Percentiles rank a stretch among this genome's conserved stretches.
Conservation (phyloP, 192 early-diverging fungal species). For the Allomyces macrogynus region DNA sequence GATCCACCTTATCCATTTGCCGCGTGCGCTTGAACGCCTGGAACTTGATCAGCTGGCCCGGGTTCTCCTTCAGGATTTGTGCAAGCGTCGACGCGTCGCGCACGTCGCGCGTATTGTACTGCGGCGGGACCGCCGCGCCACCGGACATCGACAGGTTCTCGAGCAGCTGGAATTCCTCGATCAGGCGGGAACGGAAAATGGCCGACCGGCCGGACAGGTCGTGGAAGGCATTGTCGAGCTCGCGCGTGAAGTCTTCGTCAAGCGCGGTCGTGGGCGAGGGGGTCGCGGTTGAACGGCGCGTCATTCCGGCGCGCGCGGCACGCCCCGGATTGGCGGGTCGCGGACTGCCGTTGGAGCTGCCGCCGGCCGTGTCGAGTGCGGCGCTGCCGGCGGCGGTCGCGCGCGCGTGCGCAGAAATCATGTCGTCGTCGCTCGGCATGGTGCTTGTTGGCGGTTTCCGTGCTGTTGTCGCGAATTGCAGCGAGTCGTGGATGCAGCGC, state of each 20-base stretch:
- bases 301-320: no score
- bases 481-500: no score
- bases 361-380: no score
- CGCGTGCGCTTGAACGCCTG: constrained; percentile 20
- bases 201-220: constrained; percentile 11
- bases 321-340: no score
- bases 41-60: constrained; percentile 21
- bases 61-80: constrained; percentile 16
- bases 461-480: no score
- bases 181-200: constrained; percentile 14
- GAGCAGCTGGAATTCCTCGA: constrained; percentile 23
- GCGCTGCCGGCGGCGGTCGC: no score
- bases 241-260: background rate
- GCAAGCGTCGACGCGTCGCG: constrained; percentile 5
- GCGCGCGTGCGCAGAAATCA: no score
- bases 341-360: no score
- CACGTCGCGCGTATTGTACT: constrained; percentile 13
- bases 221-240: constrained; percentile 8
- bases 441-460: no score
- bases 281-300: no score
- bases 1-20: constrained; percentile 11
- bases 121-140: constrained; percentile 9
- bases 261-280: no score
- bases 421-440: no score
- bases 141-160: constrained; percentile 12